Base-by-base conservation (phyloP, 2,329 filamentous ascomycete genomes). In the Pseudogymnoascus sp. region DNA sequence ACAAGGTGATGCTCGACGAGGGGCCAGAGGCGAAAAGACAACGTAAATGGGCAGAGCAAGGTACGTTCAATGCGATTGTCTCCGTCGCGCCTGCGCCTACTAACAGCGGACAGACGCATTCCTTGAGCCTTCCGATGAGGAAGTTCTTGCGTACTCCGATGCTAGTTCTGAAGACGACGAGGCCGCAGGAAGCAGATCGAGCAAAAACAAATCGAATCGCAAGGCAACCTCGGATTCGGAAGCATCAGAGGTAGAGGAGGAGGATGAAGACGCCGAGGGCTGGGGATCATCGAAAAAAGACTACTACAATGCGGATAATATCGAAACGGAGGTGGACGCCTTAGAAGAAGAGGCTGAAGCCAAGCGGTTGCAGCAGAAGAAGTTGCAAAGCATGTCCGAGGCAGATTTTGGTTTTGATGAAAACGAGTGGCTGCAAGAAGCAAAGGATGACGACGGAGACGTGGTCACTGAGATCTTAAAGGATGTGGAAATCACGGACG, bases 351-450 rank as follows among this genome's bases (percentile, higher is more conserved):
- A 99, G 74, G 85, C 82, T 9, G 95, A 99, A 73, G 94, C 93
- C 2, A 86, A 88, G 72, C 82, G 91, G 64, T 75, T 99, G 63
- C 93, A 97, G 73, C 86, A 91, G 75, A 97, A 96, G 80, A 93
- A 94, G 71, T 75, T 97, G 22, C 82, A 91, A 67, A 87, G 88
- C 66, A 94, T 99, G 89, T 84, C 85, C 5, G 92, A 95, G 67
- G 88, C 89, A 38, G 94, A 99, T 71, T 99, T 97, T 70, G 87
- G 91, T 7, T 95, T 97, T 66, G 91, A 97, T 68, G 90, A 95
- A 70, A 82, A 85, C 41, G 91, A 95, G 67, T 97, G 93, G 94
- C 72, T 87, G 37, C 84, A 82, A 25, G 76, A 80, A 14, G 80
- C 79, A 2, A 78, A 78, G 14, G 77, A 79, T 20, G 77, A 76